phyloP scores from a whole-genome alignment of 257 asterid genomes.

The Solanum medicagineum region DNA sequence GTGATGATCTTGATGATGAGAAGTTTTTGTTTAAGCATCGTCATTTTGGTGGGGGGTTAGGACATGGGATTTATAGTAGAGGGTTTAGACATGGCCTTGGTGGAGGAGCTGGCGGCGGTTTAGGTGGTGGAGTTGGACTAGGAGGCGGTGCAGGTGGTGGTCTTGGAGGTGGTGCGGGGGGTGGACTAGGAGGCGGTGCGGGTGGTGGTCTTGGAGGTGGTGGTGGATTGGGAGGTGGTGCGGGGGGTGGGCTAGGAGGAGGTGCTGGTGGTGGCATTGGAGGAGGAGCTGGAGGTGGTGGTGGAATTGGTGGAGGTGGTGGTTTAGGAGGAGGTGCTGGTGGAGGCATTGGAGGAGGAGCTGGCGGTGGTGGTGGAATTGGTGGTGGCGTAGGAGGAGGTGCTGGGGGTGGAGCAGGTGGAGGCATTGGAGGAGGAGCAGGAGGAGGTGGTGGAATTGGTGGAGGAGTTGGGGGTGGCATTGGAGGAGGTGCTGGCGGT shows the following conservation, averaged over 20 bases:
- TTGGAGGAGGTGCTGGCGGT: neutral
- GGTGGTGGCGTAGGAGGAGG: neutral
- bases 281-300: neutral
- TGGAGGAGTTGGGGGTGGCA: conserved; percentile 4
- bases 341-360: conserved; percentile 9
- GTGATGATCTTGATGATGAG: conserved; percentile 26
- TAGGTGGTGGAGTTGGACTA: neutral
- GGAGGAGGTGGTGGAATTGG: conserved; percentile 7
- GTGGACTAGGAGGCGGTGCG: neutral
- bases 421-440: conserved; percentile 11
- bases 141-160: conserved; percentile 16
- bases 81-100: neutral
- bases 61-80: neutral
- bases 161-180: conserved; percentile 3
- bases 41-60: conserved; percentile 8
- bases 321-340: conserved; percentile 1
- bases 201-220: conserved; percentile 13
- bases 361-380: neutral
- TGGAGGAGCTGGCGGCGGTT: conserved; percentile 1
- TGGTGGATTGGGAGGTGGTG: conserved; percentile 15
- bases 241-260: neutral
- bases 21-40: conserved; percentile 6
- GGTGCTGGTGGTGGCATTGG: conserved; percentile 10
- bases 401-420: neutral
- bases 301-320: conserved; percentile 1